Percentiles rank a stretch among this genome's conserved stretches.
These are phyloP conservation scores for Monilinia fructigena DNA, from an alignment of 2,329 filamentous ascomycete species.

Conservation along the genomic window DNA sequence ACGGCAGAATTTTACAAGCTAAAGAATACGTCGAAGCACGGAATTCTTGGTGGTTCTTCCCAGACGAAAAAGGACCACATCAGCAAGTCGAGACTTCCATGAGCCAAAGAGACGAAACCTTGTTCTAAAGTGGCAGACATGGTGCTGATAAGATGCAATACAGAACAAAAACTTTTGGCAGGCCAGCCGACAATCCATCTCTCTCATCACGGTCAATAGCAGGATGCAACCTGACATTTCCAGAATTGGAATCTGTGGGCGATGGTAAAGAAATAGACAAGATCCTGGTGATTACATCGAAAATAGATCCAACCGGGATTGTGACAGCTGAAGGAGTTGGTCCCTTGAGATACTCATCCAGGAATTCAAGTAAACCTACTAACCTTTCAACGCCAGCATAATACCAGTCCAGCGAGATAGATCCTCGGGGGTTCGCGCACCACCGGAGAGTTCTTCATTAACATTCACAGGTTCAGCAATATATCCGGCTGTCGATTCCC, in stretches of 20 bases:
- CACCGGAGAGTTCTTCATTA: conserved; percentile 50
- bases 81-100: conserved; percentile 68
- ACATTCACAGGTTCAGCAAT: conserved; percentile 45
- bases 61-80: conserved; percentile 67
- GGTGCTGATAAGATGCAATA: conserved; percentile 60
- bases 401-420: conserved; percentile 74
- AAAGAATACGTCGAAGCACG: conserved; percentile 62
- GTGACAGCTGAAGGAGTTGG: conserved; percentile 64
- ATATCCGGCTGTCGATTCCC: conserved; percentile 65
- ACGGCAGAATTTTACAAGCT: conserved; percentile 55
- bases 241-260: conserved; percentile 25
- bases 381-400: conserved; percentile 70
- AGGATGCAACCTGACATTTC: conserved; percentile 59
- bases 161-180: conserved; percentile 75
- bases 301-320: conserved; percentile 64
- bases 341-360: conserved; percentile 62
- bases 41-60: conserved; percentile 52
- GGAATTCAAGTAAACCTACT: conserved; percentile 60
- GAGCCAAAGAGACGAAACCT: conserved; percentile 58
- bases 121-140: conserved; percentile 58
- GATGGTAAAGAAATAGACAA: conserved; percentile 61
- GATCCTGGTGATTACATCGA: conserved; percentile 69
- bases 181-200: conserved; percentile 69
- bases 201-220: conserved; percentile 78
- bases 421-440: conserved; percentile 47